Evolutionary conservation across 2,329 filamentous ascomycete species (phyloP).

Genomic region (Exophiala alcalophila): DNA sequence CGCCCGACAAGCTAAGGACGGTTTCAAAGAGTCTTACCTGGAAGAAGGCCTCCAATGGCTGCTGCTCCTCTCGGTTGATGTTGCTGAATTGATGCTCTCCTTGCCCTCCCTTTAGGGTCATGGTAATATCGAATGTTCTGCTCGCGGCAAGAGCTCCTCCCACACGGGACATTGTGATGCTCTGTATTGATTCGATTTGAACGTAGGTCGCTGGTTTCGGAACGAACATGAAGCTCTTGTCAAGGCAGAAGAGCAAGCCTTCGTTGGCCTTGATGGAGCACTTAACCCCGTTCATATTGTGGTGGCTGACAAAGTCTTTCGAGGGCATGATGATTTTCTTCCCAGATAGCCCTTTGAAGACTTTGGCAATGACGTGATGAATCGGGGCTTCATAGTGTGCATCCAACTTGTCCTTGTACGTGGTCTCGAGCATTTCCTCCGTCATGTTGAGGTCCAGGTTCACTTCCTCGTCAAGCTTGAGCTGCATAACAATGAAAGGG

Average conservation of each 20-base stretch:
- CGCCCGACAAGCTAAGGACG: neutral
- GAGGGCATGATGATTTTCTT: constrained; percentile 94
- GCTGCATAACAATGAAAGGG: constrained; percentile 98
- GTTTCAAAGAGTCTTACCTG: constrained; percentile 45
- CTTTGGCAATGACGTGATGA: constrained; percentile 88
- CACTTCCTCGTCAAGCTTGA: constrained; percentile 96
- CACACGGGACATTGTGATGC: constrained; percentile 92
- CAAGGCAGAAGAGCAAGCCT: constrained; percentile 92
- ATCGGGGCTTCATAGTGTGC: constrained; percentile 90
- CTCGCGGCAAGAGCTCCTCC: constrained; percentile 90
- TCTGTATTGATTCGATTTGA: constrained; percentile 85
- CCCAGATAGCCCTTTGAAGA: constrained; percentile 89
- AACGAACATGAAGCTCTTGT: constrained; percentile 99
- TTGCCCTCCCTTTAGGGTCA: constrained; percentile 80
- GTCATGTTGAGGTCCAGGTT: constrained; percentile 95
- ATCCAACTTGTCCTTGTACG: constrained; percentile 87
- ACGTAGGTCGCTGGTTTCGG: constrained; percentile 98
- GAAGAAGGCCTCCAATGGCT: constrained; percentile 96
- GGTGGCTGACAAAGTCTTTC: constrained; percentile 86
- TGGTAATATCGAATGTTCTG: constrained; percentile 94
- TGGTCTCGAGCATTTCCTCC: constrained; percentile 61
- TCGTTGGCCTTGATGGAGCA: constrained; percentile 99
- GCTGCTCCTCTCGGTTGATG: constrained; percentile 97
- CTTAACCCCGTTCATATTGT: constrained; percentile 92
- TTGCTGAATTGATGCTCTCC: constrained; percentile 97